Conservation (phyloP, 2,329 filamentous ascomycete genomes). For the Fusarium sp. region DNA sequence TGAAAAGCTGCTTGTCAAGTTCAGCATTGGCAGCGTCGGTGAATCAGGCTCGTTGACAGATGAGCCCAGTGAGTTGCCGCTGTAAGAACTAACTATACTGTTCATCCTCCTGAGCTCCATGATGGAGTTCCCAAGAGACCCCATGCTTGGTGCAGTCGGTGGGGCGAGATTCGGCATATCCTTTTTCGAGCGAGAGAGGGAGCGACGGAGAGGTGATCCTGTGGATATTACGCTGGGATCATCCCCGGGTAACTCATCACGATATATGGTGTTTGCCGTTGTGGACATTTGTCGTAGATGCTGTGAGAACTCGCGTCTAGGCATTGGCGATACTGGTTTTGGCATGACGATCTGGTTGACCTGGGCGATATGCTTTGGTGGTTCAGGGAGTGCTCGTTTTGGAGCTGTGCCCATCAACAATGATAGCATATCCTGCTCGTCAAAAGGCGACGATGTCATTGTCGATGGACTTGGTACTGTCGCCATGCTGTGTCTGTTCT, state of each 20-base stretch:
- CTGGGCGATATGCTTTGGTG: slow-evolving; percentile 43
- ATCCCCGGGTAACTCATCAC: slow-evolving; percentile 16
- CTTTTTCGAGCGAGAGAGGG: slow-evolving; percentile 25
- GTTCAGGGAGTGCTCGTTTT: slow-evolving; percentile 45
- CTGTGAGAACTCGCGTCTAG: slow-evolving; percentile 25
- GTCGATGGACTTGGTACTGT: slow-evolving; percentile 33
- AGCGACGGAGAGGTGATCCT: slow-evolving; percentile 40
- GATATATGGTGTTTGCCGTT: slow-evolving; percentile 43
- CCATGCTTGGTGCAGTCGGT: slow-evolving; percentile 6
- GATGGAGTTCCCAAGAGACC: slow-evolving; percentile 56
- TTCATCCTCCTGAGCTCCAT: slow-evolving; percentile 68
- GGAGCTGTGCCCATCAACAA: slow-evolving; percentile 44
- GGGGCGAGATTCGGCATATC: slow-evolving; percentile 19
- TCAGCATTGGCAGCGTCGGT: slow-evolving; percentile 54
- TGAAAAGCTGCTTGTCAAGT: slow-evolving; percentile 50
- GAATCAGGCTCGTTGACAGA: slow-evolving; percentile 47
- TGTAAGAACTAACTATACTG: slow-evolving; percentile 60
- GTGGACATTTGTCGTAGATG: slow-evolving; percentile 40
- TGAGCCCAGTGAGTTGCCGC: slow-evolving; percentile 53
- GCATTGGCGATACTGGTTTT: slow-evolving; percentile 45
- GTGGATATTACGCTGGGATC: slow-evolving; percentile 33
- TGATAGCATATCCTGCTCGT: slow-evolving; percentile 49
- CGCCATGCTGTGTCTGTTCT: slow-evolving; percentile 25
- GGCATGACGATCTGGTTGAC: slow-evolving; percentile 45
- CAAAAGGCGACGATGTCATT: slow-evolving; percentile 47